Evolutionary conservation across 371 early-diverging fungal genomes (phyloP), one percentile per base, ranked within the genome.

Genomic region (Paraphysoderma sedebokerense): DNA sequence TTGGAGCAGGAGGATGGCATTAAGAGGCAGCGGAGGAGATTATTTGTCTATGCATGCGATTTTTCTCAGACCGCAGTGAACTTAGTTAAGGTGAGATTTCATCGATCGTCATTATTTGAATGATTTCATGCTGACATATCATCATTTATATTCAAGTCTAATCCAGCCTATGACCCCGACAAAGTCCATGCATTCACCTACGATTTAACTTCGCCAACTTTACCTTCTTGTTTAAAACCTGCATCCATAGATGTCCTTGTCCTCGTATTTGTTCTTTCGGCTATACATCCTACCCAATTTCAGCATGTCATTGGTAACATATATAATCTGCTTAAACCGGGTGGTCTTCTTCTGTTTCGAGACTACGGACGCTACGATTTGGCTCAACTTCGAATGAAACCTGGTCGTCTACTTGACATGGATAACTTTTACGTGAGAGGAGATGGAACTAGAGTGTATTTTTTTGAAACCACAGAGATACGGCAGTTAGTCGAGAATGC

Each of bases 351-450:
- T 0, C 42, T 70, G 30, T 66, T 74, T 40, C 44, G 70, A 22
- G 77, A 76, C 53, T 74, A 76, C 40, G 67, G 67, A 8, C 60
- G 72, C 5, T 74, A 81, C 53, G 85, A 85, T 53, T 59, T 85
- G 41, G 70, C 85, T 1, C 87, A 87, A 62, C 57, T 86, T 27
- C 62, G 87, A 20, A 76, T 87, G 56, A 87, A 87, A 53, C 58
- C 60, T 34, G 62, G 66, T 31, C 62, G 84, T 9, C 48, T 74
- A 41, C 52, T 86, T 3, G 68, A 68, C 7, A n/a, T n/a, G n/a
- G 72, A 72, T 35, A 76, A 87, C 62, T 74, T 83, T 50, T 87
- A 85, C 56, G 61, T 74, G 48, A 67, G 85, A 33, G 84, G 86
- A 32, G 87, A 87, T 57, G 77, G 77, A 31, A 87, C 85, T 1